Conservation (phyloP, 2,329 filamentous ascomycete species). For the Metarhizium sp. region DNA sequence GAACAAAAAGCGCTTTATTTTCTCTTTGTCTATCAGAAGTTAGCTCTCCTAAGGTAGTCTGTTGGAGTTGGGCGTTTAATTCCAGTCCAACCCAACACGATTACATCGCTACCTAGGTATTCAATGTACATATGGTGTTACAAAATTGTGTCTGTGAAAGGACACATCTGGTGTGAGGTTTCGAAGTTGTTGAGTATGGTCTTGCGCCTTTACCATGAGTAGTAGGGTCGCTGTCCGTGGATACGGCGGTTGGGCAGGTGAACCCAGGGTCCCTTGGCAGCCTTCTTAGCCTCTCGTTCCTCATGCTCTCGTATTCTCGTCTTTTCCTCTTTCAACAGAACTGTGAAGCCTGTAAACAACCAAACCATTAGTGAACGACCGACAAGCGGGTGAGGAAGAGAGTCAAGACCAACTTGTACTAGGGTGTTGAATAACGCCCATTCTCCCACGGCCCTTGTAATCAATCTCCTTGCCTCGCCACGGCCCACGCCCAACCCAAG, state of each 20-base stretch:
- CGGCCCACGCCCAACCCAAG: constrained; percentile 78
- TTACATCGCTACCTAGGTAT: constrained; percentile 12
- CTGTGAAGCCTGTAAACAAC: constrained; percentile 51
- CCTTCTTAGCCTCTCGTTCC: constrained; percentile 68
- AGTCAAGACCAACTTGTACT: constrained; percentile 56
- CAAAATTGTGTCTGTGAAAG: constrained; percentile 9
- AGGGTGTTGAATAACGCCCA: constrained; percentile 59
- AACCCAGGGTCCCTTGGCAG: constrained; percentile 71
- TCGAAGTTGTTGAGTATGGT: neutral
- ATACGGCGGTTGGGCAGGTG: constrained; percentile 81
- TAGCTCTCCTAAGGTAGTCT: neutral
- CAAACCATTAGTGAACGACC: neutral
- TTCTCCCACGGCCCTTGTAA: constrained; percentile 66
- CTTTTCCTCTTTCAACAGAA: constrained; percentile 88
- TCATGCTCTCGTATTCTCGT: constrained; percentile 74
- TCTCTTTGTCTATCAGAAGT: constrained; percentile 1
- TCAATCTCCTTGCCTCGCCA: constrained; percentile 50
- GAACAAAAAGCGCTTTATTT: neutral
- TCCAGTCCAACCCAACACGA: constrained; percentile 7
- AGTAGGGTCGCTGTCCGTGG: constrained; percentile 78
- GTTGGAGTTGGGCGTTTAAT: neutral
- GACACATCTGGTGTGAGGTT: neutral
- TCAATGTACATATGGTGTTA: constrained; percentile 28
- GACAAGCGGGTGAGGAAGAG: neutral
- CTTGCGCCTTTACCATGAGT: constrained; percentile 63